These are phyloP conservation scores for Lachancea sp. DNA, from an alignment of 805 yeast genomes.

Conservation along the genomic window DNA sequence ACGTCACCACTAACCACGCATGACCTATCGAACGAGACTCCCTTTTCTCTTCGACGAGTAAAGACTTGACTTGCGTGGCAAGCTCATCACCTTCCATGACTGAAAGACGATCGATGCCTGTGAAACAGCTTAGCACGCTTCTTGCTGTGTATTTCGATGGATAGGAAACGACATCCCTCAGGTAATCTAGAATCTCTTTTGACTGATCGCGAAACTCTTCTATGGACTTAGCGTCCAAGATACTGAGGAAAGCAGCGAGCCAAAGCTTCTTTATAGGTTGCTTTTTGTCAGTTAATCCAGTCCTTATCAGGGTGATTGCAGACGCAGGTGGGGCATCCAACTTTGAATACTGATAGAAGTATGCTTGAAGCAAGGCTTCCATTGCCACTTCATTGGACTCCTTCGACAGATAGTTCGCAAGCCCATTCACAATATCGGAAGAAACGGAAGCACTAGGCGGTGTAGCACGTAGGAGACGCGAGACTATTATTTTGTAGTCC, in stretches of 20 bases:
- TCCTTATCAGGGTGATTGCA: constrained; percentile 34
- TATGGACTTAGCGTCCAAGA: constrained; percentile 27
- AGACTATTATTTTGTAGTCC: constrained; percentile 57
- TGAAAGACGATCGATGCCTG: constrained; percentile 17
- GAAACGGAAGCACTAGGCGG: constrained; percentile 31
- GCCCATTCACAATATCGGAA: constrained; percentile 35
- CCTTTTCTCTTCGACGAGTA: constrained; percentile 12
- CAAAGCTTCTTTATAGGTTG: constrained; percentile 58
- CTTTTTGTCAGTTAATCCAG: constrained; percentile 65
- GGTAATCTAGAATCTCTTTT: constrained; percentile 18
- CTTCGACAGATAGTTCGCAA: constrained; percentile 52
- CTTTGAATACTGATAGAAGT: constrained; percentile 40
- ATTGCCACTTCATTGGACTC: constrained; percentile 72
- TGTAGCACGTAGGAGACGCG: constrained; percentile 37
- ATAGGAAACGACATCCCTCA: constrained; percentile 33
- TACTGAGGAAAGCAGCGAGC: constrained; percentile 46
- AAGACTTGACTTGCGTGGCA: constrained; percentile 7
- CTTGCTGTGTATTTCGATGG: constrained; percentile 9
- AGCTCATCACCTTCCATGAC: constrained; percentile 7
- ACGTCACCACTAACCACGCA: constrained; percentile 43
- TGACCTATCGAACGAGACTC: constrained; percentile 33
- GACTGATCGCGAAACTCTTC: constrained; percentile 12
- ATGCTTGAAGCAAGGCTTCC: constrained; percentile 41
- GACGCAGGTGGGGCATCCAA: constrained; percentile 22
- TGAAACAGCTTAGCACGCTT: constrained; percentile 19